A percentile compares a stretch with the other conserved stretches of the same genome.
Conservation (phyloP, 768 basidiomycete species). For the Cubamyces sp. region DNA sequence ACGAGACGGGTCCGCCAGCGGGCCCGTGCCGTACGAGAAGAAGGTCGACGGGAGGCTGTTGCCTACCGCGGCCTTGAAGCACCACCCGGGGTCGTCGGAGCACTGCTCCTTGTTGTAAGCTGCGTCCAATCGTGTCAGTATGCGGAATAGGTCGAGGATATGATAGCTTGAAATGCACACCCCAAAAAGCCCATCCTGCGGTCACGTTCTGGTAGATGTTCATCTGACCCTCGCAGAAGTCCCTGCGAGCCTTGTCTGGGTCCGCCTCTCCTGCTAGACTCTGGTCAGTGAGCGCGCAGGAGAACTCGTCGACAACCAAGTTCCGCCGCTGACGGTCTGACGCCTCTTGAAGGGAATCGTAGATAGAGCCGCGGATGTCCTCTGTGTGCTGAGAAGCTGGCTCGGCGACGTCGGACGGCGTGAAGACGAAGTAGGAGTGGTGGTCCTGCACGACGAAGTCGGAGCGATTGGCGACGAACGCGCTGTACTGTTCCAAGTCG, state of each 20-base stretch:
- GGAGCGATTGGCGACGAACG: constrained; percentile 49
- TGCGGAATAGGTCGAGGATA: neutral
- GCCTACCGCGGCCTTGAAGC: constrained; percentile 64
- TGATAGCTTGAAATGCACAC: constrained; percentile 39
- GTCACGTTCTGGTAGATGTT: constrained; percentile 56
- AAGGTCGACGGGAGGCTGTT: constrained; percentile 60
- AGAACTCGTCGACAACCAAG: constrained; percentile 56
- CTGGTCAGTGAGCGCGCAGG: constrained; percentile 49
- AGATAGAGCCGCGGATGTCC: constrained; percentile 38
- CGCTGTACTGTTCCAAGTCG: constrained; percentile 53
- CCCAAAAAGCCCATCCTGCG: constrained; percentile 74
- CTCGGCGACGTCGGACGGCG: constrained; percentile 50
- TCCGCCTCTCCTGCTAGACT: constrained; percentile 55
- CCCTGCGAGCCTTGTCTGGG: constrained; percentile 45
- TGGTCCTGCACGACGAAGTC: constrained; percentile 77
- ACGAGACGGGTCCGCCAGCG: constrained; percentile 27
- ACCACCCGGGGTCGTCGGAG: constrained; percentile 64
- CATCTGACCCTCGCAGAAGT: constrained; percentile 64
- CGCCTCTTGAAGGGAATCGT: constrained; percentile 33
- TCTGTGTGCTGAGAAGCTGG: constrained; percentile 49
- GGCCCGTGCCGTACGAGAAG: constrained; percentile 49
- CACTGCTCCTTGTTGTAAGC: constrained; percentile 68
- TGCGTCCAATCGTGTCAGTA: constrained; percentile 27
- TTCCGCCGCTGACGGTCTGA: constrained; percentile 42
- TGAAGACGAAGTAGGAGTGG: constrained; percentile 75